Conservation (phyloP, 768 basidiomycete species). For the Jaapia argillacea region DNA sequence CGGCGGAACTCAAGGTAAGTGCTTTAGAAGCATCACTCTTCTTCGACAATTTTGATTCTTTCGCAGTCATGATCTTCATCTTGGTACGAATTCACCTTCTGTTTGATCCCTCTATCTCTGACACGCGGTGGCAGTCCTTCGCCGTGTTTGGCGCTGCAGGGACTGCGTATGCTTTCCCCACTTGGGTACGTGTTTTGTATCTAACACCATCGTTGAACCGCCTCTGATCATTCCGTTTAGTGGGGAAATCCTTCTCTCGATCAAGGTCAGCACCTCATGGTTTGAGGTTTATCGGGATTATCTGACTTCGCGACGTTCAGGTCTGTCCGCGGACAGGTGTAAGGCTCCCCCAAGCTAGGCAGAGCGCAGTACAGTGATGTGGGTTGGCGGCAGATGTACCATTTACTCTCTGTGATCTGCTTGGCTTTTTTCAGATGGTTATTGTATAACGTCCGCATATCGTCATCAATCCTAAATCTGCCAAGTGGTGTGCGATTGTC, state of each 20-base stretch:
- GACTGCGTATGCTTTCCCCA: conserved; percentile 10
- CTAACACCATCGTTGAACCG: background rate
- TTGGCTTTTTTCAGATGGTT: too few relatives aligned
- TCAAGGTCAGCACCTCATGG: conserved; percentile 2
- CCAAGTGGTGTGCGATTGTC: too few relatives aligned
- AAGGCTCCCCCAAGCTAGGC: background rate
- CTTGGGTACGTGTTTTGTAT: conserved; percentile 7
- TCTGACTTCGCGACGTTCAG: background rate
- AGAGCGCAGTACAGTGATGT: too few relatives aligned
- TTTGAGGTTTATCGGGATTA: background rate
- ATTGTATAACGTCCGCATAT: too few relatives aligned
- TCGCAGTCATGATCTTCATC: conserved; percentile 10
- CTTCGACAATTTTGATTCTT: background rate
- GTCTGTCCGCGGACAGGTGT: background rate
- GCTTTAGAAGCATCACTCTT: background rate
- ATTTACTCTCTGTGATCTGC: too few relatives aligned
- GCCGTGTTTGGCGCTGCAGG: conserved; percentile 22
- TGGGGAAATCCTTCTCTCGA: conserved; percentile 13
- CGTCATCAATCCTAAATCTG: too few relatives aligned
- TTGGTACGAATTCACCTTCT: conserved; percentile 2
- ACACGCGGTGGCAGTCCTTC: conserved; percentile 14
- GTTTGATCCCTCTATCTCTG: too few relatives aligned
- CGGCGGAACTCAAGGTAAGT: conserved; percentile 20
- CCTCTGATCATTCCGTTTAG: conserved; percentile 1
- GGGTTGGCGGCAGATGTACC: too few relatives aligned